These are phyloP conservation scores for Arctostaphylos glauca DNA, from an alignment of 148 eudicot genomes.

Conservation along the genomic window DNA sequence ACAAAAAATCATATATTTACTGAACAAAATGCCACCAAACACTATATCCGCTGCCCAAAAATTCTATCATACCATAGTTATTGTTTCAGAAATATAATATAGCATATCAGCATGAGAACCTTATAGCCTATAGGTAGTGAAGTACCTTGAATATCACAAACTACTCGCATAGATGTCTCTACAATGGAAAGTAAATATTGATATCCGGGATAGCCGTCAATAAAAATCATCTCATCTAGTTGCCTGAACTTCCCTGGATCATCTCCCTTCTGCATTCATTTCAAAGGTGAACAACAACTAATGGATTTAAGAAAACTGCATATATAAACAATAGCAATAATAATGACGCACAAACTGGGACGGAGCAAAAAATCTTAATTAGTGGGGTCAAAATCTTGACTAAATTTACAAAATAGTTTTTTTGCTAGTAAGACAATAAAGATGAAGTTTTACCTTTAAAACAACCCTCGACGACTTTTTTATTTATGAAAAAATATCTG, in stretches of 20 bases:
- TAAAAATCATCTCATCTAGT: conserved; percentile 76
- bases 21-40: background rate
- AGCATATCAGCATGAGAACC: background rate
- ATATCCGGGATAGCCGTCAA: conserved; percentile 80
- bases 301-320: conserved; percentile 3
- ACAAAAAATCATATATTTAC: background rate
- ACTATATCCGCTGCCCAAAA: background rate
- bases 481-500: too few species aligned
- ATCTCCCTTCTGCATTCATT: conserved; percentile 63
- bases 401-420: too few species aligned
- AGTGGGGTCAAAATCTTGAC: too few species aligned
- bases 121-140: background rate
- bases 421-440: too few species aligned
- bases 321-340: background rate
- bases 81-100: background rate
- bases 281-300: conserved; percentile 1
- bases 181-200: conserved; percentile 55
- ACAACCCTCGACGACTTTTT: too few species aligned
- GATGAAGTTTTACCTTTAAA: too few species aligned
- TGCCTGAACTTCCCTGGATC: conserved; percentile 96
- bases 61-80: background rate
- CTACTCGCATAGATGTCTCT: conserved; percentile 68
- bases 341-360: background rate
- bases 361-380: too few species aligned
- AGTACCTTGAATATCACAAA: conserved; percentile 90